Base-by-base conservation (phyloP, 495 filamentous ascomycete genomes). In the Penicillium argentinense region DNA sequence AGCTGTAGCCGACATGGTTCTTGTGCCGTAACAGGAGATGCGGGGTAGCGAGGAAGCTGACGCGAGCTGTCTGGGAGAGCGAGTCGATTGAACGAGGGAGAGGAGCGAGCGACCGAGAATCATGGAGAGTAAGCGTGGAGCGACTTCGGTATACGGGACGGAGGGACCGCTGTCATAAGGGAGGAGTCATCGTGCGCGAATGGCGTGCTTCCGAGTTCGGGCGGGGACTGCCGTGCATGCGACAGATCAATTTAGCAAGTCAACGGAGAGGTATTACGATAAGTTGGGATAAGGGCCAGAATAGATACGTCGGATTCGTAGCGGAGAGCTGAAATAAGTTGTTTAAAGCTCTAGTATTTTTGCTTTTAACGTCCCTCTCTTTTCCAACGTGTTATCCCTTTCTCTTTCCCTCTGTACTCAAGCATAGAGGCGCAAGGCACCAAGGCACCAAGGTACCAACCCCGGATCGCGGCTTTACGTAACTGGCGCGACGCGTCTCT, bases 1-100 rank as follows among this genome's bases (percentile, higher is more conserved):
- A 58, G 70, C 53, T 32, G 66, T 75, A 40, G 69, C 57, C 30
- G 71, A 72, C 73, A 77, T 76, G 42, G 61, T 42, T 64, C 68
- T 64, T 53, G 49, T 46, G 51, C 51, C 45, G 55, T 47, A 48
- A 49, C 24, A 14, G 26, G 54, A 22, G 48, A 59, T 30, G 56
- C 51, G 64, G 57, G 62, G 63, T 54, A 49, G 39, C 18, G 17
- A 23, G 19, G 51, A 47, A 41, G 33, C 12, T 30, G 30, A 17
- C 18, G 34, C 46, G 37, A 37, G 37, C 9, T 33, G 34, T 53
- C 12, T 36, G 9, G 43, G 26, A 26, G 44, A 43, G 54, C 27
- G 7, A 9, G 39, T 28, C 27, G 39, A 26, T 30, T 38, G 37
- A 13, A 7, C 26, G 38, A 55, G 38, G 32, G 39, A 39, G 32